Percentiles rank a stretch among this genome's conserved stretches.
Evolutionary conservation across 805 yeast genomes (phyloP).

Genomic region (Lipomyces chichibuensis): DNA sequence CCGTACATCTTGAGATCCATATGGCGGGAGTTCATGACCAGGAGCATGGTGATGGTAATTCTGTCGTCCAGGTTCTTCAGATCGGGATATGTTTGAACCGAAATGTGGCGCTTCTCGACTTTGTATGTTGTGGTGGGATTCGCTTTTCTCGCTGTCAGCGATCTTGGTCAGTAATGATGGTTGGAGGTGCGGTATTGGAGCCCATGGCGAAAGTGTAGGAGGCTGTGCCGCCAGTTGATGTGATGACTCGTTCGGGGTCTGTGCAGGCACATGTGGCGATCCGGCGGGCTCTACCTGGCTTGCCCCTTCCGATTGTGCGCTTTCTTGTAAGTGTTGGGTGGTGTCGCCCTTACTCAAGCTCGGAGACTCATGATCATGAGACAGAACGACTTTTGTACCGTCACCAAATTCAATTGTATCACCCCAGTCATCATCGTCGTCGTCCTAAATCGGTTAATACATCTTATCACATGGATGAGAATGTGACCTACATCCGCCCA

Average conservation of each 20-base stretch:
- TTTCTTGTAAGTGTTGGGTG: not conserved
- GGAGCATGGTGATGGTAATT: not conserved
- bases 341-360: not conserved
- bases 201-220: slow-evolving; percentile 33
- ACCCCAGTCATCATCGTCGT: slow-evolving; percentile 46
- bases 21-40: slow-evolving; percentile 17
- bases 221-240: slow-evolving; percentile 5
- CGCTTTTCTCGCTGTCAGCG: slow-evolving; percentile 6
- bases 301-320: not conserved
- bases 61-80: not conserved
- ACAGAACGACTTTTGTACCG: slow-evolving; percentile 38
- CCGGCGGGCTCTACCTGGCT: not conserved
- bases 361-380: slow-evolving; percentile 22
- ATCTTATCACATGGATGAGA: not conserved
- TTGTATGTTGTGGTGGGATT: slow-evolving; percentile 7
- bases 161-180: slow-evolving; percentile 21
- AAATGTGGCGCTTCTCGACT: slow-evolving; percentile 17
- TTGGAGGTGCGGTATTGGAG: slow-evolving; percentile 28
- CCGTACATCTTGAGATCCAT: slow-evolving; percentile 27
- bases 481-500: slow-evolving; percentile 43
- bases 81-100: not conserved
- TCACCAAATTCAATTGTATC: slow-evolving; percentile 39
- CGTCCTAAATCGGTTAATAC: slow-evolving; percentile 38
- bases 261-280: slow-evolving; percentile 1
- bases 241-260: not conserved